phyloP scores from a whole-genome alignment of 2,329 filamentous ascomycete genomes.

The Emydomyces testavorans region DNA sequence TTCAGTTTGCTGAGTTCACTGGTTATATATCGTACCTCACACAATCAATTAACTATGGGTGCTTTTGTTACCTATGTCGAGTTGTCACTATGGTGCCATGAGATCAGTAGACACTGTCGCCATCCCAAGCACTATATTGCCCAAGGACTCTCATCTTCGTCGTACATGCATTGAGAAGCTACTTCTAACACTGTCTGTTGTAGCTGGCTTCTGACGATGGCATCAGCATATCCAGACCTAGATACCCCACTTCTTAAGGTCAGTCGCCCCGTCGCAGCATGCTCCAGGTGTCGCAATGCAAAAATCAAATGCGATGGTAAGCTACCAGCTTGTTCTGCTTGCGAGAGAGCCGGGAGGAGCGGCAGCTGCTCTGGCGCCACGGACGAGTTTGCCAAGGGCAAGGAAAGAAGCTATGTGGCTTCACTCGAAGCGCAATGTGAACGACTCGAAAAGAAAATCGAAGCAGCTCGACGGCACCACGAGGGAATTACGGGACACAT shows the following conservation, averaged over 20 bases:
- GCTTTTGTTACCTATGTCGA: no score
- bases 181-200: not conserved
- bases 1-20: no score
- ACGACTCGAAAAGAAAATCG: slow-evolving; percentile 67
- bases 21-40: no score
- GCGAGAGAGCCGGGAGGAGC: slow-evolving; percentile 78
- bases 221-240: slow-evolving; percentile 16
- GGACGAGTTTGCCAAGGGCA: slow-evolving; percentile 89
- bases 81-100: not conserved
- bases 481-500: slow-evolving; percentile 1
- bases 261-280: slow-evolving; percentile 67
- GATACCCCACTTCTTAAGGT: slow-evolving; percentile 42
- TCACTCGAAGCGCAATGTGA: slow-evolving; percentile 87
- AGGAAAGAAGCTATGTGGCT: slow-evolving; percentile 92
- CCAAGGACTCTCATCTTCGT: not conserved
- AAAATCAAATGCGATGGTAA: slow-evolving; percentile 99
- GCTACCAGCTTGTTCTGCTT: slow-evolving; percentile 85
- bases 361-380: slow-evolving; percentile 87
- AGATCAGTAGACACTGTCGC: not conserved
- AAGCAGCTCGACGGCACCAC: slow-evolving; percentile 37
- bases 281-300: slow-evolving; percentile 71
- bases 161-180: not conserved
- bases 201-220: slow-evolving; percentile 1
- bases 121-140: not conserved
- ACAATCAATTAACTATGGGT: not conserved